Conservation (phyloP, 1,284 basidiomycete genomes). For the Erythrobasidium hasegawianum region DNA sequence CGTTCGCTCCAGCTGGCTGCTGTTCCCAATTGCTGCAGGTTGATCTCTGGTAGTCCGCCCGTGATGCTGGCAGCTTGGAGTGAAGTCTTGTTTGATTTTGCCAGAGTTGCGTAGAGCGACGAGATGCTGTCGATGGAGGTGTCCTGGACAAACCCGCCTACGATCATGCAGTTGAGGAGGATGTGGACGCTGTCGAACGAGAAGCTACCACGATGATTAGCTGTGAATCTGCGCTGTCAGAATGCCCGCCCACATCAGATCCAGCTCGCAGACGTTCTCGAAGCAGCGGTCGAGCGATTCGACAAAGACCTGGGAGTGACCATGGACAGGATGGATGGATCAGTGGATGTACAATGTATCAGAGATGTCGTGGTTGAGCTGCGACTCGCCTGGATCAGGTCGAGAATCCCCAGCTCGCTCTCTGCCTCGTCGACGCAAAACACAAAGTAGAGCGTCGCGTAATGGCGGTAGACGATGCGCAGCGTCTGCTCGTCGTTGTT, state of each 20-base stretch:
- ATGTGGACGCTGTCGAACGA: constrained; percentile 69
- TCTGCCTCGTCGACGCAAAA: constrained; percentile 94
- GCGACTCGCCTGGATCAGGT: constrained; percentile 84
- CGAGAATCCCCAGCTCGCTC: constrained; percentile 91
- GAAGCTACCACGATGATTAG: constrained; percentile 2
- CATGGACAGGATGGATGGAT: background rate
- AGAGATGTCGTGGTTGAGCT: background rate
- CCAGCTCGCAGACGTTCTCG: constrained; percentile 97
- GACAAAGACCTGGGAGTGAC: constrained; percentile 72
- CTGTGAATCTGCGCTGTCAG: background rate
- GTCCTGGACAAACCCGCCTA: constrained; percentile 96
- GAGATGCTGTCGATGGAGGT: constrained; percentile 55
- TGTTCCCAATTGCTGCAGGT: background rate
- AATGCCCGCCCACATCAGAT: constrained; percentile 61
- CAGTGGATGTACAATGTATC: too few species aligned
- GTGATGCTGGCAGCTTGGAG: constrained; percentile 19
- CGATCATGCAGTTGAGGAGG: constrained; percentile 89
- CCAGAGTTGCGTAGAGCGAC: constrained; percentile 37
- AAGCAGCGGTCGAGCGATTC: constrained; percentile 93
- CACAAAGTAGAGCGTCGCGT: constrained; percentile 90
- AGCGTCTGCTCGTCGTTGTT: constrained; percentile 49
- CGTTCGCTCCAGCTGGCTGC: constrained; percentile 24
- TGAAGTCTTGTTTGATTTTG: constrained; percentile 36
- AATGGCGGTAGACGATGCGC: constrained; percentile 53
- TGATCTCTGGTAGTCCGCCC: constrained; percentile 18